Evolutionary conservation across 352 stramenopile species (phyloP).

Genomic region (Phytophthora pluvialis): DNA sequence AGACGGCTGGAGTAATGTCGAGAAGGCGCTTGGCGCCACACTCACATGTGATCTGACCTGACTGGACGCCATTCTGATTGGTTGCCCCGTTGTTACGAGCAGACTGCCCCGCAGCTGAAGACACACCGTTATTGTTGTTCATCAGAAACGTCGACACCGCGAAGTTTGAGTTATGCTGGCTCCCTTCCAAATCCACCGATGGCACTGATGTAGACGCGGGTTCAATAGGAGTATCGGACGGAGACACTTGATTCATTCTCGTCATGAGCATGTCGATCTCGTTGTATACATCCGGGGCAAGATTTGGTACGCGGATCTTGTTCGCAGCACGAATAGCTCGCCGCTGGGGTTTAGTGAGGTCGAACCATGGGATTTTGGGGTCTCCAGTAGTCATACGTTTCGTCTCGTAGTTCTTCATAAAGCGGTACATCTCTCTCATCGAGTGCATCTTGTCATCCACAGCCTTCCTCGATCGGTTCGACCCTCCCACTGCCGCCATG

Average conservation of each 20-base stretch:
- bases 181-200: constrained; percentile 24
- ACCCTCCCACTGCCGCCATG: constrained; percentile 48
- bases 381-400: constrained; percentile 27
- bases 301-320: constrained; percentile 52
- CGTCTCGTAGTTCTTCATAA: constrained; percentile 59
- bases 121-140: constrained; percentile 5
- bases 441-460: constrained; percentile 80
- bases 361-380: constrained; percentile 53
- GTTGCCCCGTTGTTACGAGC: neutral
- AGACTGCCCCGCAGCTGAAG: neutral
- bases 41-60: constrained; percentile 28
- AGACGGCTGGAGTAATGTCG: constrained; percentile 6
- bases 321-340: constrained; percentile 48
- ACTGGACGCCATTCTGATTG: constrained; percentile 7
- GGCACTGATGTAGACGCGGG: constrained; percentile 4
- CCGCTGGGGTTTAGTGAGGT: constrained; percentile 58
- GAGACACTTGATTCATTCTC: constrained; percentile 37
- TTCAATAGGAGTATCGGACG: constrained; percentile 20
- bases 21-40: constrained; percentile 31
- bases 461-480: constrained; percentile 62
- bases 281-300: constrained; percentile 47
- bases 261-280: constrained; percentile 53
- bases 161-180: constrained; percentile 16
- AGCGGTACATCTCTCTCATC: constrained; percentile 81
- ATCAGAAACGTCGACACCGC: constrained; percentile 9